Evolutionary conservation across 140 eudicot species (phyloP), one percentile per base, ranked within the genome.

Genomic region (Senecio squalidus): DNA sequence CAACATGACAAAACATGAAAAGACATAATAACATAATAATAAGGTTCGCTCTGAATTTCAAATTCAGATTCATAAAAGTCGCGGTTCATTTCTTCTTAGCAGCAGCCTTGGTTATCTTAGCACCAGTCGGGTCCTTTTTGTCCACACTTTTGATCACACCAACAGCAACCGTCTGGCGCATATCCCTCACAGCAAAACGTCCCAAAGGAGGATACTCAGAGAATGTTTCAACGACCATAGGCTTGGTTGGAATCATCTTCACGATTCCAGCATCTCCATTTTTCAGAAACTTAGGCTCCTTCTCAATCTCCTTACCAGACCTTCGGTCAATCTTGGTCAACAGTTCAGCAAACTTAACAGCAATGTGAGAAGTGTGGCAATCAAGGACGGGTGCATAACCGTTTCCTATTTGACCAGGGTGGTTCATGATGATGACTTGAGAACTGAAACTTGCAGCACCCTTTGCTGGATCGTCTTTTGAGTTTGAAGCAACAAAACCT

Each of bases 231-330:
- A 74, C 79, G 40, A 74, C 79, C 79, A 67, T 74, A 4, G 79
- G 79, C 34, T 74, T 74, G 13, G 79, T 74, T 6, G 79, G 79
- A 74, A 74, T 36, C 79, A 74, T 74, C 66, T 74, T 74, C 58
- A 74, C 79, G 41, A 73, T 65, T 21, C 78, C 78, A 5, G 78
- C 78, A 66, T 73, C 78, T 16, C 78, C 78, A 18, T 73, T 73
- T 20, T 73, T 73, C 24, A 73, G 20, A 54, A 73, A 73, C 78
- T 73, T 71, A 1, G 76, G 76, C 31, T 71, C 76, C 71, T 62
- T 71, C 60, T 71, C 76, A 2, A 71, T 57, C 63, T 73, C 78
- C 78, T 73, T 73, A 41, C 78, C 78, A 5, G 78, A 73, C 74
- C 78, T 73, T 11, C 78, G 43, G 63, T 73, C 78, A 66, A 73